Conservation (phyloP, 116 monocot genomes). For the Papilionanthe hybrid region DNA sequence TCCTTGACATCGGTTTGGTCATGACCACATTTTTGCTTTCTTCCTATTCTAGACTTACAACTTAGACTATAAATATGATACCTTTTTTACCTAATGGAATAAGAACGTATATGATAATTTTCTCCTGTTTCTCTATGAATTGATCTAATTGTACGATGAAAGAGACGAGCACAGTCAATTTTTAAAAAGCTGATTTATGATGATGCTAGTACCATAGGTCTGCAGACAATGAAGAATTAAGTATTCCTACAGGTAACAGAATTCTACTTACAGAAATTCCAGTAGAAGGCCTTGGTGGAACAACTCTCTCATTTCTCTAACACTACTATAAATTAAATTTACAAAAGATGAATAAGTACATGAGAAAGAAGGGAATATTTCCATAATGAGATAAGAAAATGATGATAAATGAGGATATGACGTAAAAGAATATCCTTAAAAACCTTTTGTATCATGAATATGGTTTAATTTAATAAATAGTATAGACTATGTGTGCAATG, state of each 20-base stretch:
- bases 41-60: too few species aligned
- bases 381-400: neutral
- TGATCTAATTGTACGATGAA: neutral
- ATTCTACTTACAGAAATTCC: neutral
- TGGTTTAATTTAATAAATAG: neutral
- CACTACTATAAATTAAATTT: neutral
- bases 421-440: neutral
- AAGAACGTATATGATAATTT: too few species aligned
- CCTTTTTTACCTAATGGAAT: too few species aligned
- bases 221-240: neutral
- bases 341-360: neutral
- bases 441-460: neutral
- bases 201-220: neutral
- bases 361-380: neutral
- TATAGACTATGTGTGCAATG: neutral
- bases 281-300: neutral
- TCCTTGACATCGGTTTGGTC: too few species aligned
- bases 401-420: neutral
- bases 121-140: neutral
- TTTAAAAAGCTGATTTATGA: neutral
- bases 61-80: too few species aligned
- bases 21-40: too few species aligned
- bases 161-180: neutral
- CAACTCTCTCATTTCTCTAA: neutral
- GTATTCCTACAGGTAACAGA: neutral